Conservation (phyloP, 371 early-diverging fungal genomes). For the Mucor piriformis region DNA sequence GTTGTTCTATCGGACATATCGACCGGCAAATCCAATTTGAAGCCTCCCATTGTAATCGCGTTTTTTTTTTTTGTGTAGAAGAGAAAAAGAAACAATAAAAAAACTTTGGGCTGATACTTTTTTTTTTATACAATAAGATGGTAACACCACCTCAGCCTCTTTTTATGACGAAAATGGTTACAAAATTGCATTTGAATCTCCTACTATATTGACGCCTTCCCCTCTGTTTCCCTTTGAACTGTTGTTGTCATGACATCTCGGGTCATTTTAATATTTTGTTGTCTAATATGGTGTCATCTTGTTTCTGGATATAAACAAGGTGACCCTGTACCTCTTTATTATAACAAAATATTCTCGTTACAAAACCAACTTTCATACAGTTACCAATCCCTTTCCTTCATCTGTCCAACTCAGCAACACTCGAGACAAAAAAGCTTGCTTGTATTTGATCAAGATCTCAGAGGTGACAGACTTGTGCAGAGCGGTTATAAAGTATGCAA, state of each 20-base stretch:
- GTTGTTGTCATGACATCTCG: background rate
- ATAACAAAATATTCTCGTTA: constrained; percentile 48
- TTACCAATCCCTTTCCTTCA: constrained; percentile 35
- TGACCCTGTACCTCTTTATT: constrained; percentile 38
- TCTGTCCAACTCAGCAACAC: constrained; percentile 33
- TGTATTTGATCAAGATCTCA: constrained; percentile 39
- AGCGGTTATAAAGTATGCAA: constrained; percentile 43
- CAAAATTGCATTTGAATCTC: background rate
- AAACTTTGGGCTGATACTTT: background rate
- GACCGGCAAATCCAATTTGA: constrained; percentile 28
- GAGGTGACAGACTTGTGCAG: constrained; percentile 42
- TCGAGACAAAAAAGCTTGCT: constrained; percentile 30
- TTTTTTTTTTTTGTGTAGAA: background rate
- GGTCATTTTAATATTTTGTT: background rate
- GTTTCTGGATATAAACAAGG: constrained; percentile 29
- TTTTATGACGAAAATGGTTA: background rate
- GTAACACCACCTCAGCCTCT: constrained; percentile 14
- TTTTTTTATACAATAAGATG: background rate
- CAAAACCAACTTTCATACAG: constrained; percentile 39
- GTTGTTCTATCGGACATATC: constrained; percentile 24
- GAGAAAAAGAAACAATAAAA: background rate
- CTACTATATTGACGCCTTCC: background rate
- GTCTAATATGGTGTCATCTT: constrained; percentile 3
- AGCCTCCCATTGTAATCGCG: constrained; percentile 17
- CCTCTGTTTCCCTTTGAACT: background rate